Conservation (phyloP, 176 grass and related monocot genomes). For the Musa itinerans region DNA sequence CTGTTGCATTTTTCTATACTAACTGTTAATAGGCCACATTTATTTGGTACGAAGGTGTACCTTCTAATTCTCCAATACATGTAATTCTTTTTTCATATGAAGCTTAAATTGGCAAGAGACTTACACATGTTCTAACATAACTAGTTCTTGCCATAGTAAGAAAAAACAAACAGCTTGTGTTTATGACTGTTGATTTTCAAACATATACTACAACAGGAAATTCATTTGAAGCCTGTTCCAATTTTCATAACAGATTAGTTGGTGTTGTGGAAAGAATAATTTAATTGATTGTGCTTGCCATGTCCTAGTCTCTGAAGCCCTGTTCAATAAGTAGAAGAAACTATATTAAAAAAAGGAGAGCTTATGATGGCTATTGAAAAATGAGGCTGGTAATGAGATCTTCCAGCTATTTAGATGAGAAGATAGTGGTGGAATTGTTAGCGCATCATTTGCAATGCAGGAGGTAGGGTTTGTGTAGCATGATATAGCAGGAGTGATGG, state of each 20-base stretch:
- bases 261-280: not conserved
- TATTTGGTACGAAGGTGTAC: not conserved
- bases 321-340: not conserved
- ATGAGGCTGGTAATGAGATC: not conserved
- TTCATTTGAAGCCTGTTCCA: not conserved
- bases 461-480: not conserved
- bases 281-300: not conserved
- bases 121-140: not conserved
- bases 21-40: not conserved
- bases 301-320: not conserved
- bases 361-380: not conserved
- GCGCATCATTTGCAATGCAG: not conserved
- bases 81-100: not conserved
- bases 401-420: not conserved
- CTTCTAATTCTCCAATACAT: not conserved
- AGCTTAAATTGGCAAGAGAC: not conserved
- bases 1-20: slow-evolving; percentile 1
- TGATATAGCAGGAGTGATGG: not conserved
- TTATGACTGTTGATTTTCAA: not conserved
- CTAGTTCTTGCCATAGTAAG: not conserved
- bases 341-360: not conserved
- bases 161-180: not conserved
- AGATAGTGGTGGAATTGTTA: not conserved
- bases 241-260: not conserved
- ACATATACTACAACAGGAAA: not conserved